These are phyloP conservation scores for Heliocybe sulcata DNA, from an alignment of 1,284 basidiomycete species.

Conservation along the genomic window DNA sequence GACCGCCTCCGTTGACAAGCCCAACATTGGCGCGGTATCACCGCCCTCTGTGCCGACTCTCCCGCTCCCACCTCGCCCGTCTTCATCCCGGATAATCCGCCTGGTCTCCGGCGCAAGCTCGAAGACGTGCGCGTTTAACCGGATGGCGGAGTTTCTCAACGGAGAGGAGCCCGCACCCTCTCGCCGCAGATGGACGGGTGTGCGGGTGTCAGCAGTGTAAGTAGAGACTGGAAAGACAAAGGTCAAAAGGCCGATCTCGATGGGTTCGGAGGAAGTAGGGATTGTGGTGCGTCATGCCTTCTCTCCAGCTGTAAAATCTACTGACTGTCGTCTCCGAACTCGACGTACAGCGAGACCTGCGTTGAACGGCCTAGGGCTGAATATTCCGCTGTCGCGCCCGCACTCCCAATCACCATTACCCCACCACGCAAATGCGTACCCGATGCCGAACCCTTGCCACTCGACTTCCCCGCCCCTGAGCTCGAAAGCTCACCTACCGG, in stretches of 20 bases:
- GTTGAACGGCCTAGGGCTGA: no score
- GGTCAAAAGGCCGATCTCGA: no score
- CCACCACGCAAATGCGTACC: no score
- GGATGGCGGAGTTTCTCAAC: slow-evolving; percentile 62
- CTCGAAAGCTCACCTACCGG: not conserved
- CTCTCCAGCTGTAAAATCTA: no score
- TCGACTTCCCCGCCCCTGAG: not conserved
- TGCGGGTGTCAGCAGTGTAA: no score
- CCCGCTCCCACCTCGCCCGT: not conserved
- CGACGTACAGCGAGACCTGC: no score
- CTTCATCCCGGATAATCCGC: not conserved
- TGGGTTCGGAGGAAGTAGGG: no score
- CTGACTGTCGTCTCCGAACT: no score
- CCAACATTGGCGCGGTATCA: slow-evolving; percentile 59
- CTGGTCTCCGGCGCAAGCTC: slow-evolving; percentile 67
- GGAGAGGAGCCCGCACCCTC: slow-evolving; percentile 23
- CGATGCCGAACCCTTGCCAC: slow-evolving; percentile 1
- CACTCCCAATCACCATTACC: not conserved
- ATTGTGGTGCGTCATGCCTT: no score
- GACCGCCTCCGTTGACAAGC: slow-evolving; percentile 49
- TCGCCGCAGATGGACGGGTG: no score
- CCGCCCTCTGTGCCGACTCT: slow-evolving; percentile 35
- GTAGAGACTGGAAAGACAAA: no score
- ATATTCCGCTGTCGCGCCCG: not conserved
- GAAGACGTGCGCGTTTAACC: slow-evolving; percentile 57